Conservation (phyloP, 192 early-diverging fungal species). For the Haplosporangium gracile region DNA sequence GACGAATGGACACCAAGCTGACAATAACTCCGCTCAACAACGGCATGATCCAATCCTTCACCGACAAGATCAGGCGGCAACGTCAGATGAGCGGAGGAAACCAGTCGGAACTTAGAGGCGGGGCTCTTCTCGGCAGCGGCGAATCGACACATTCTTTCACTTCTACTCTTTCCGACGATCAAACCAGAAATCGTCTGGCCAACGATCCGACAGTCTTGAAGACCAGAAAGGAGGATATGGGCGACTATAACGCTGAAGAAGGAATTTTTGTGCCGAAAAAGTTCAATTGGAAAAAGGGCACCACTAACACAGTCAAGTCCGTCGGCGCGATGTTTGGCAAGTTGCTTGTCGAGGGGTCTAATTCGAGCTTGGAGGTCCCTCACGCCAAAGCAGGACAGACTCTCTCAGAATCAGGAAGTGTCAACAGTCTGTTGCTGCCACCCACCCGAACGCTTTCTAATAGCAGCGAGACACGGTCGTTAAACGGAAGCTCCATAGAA, state of each 20-base stretch:
- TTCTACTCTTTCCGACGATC: conserved; percentile 14
- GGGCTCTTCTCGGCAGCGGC: background rate
- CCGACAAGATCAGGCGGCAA: conserved; percentile 8
- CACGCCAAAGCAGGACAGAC: background rate
- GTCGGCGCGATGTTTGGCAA: conserved; percentile 44
- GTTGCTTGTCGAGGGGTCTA: conserved; percentile 3
- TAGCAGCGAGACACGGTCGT: conserved; percentile 13
- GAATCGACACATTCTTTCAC: conserved; percentile 11
- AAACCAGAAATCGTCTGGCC: background rate
- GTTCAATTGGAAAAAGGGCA: conserved; percentile 62
- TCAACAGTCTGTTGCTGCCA: background rate
- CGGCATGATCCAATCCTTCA: conserved; percentile 18
- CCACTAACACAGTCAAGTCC: conserved; percentile 43
- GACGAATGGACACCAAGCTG: conserved; percentile 8
- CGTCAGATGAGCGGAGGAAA: conserved; percentile 11
- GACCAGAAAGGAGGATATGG: conserved; percentile 38
- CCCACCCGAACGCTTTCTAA: conserved; percentile 1
- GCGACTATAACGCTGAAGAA: background rate
- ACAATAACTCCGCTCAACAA: conserved; percentile 6
- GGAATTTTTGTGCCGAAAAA: conserved; percentile 40
- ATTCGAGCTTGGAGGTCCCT: conserved; percentile 10
- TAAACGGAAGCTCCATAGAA: background rate
- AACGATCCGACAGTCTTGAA: background rate
- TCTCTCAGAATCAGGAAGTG: background rate
- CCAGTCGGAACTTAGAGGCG: background rate